Conservation (phyloP, 129 eudicot species). For the Pittosporum tobira region DNA sequence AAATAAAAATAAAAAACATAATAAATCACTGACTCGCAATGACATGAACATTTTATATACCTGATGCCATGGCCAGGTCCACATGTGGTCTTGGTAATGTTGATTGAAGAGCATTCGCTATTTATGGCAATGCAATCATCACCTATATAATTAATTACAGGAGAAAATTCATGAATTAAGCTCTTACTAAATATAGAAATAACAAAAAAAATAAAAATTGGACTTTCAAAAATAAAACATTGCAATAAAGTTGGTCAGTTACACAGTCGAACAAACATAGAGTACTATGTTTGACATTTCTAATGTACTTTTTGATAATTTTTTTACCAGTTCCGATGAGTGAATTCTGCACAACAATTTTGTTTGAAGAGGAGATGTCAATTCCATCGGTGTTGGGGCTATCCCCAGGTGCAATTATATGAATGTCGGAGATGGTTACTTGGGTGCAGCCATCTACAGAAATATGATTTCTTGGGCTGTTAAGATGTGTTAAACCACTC, state of each 20-base stretch:
- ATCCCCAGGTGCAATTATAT: constrained; percentile 28
- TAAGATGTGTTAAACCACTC: constrained; percentile 1
- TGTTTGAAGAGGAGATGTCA: constrained; percentile 26
- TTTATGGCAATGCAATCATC: constrained; percentile 15
- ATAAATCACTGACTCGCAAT: too few species aligned
- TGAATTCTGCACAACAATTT: constrained; percentile 26
- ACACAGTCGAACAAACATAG: too few species aligned
- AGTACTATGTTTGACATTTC: too few species aligned
- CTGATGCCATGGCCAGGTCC: constrained; percentile 21
- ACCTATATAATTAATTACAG: not conserved
- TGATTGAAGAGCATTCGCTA: not conserved
- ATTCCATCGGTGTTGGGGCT: constrained; percentile 57
- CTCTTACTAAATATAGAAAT: too few species aligned
- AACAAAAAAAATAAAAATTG: too few species aligned
- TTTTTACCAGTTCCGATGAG: constrained; percentile 29
- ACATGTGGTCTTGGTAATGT: constrained; percentile 1
- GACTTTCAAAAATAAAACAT: too few species aligned
- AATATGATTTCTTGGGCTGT: constrained; percentile 39
- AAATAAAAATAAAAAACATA: too few species aligned
- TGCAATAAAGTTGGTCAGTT: too few species aligned
- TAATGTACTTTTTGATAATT: too few species aligned
- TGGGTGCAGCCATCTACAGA: constrained; percentile 14
- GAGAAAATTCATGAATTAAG: too few species aligned
- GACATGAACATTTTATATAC: not conserved
- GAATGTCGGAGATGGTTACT: constrained; percentile 17